Conservation (phyloP, 225 moss, liverwort and hornwort genomes). For the Pleurozium schreberi region DNA sequence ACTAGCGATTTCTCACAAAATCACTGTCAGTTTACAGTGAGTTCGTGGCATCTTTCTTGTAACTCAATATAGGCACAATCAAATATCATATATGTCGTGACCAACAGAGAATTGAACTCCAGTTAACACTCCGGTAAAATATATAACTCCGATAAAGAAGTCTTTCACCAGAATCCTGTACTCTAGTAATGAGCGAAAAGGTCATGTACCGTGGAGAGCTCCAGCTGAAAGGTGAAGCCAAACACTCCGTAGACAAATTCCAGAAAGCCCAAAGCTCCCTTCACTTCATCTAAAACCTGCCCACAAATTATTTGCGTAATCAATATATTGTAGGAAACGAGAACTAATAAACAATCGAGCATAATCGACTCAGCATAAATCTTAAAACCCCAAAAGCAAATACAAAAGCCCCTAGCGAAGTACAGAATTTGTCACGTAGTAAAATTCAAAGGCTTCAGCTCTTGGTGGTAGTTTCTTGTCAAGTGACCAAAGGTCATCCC, state of each 20-base stretch:
- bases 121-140: not conserved
- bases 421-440: not conserved
- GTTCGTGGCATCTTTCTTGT: not conserved
- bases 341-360: not conserved
- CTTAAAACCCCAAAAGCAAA: not conserved
- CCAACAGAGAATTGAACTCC: not conserved
- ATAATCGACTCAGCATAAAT: not conserved
- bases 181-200: not conserved
- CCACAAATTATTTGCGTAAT: not conserved
- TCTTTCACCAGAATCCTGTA: not conserved
- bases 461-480: conserved; percentile 14
- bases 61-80: not conserved
- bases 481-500: conserved; percentile 7
- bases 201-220: conserved; percentile 64
- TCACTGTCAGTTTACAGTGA: not conserved
- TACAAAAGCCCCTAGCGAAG: not conserved
- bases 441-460: not conserved
- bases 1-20: not conserved
- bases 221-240: conserved; percentile 72
- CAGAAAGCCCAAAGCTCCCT: conserved; percentile 55
- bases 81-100: not conserved
- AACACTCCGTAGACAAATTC: conserved; percentile 63
- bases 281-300: conserved; percentile 72
- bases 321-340: not conserved
- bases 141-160: not conserved